These are phyloP conservation scores for Candida sp. DNA, from an alignment of 1,139 yeast genomes.

Conservation along the genomic window DNA sequence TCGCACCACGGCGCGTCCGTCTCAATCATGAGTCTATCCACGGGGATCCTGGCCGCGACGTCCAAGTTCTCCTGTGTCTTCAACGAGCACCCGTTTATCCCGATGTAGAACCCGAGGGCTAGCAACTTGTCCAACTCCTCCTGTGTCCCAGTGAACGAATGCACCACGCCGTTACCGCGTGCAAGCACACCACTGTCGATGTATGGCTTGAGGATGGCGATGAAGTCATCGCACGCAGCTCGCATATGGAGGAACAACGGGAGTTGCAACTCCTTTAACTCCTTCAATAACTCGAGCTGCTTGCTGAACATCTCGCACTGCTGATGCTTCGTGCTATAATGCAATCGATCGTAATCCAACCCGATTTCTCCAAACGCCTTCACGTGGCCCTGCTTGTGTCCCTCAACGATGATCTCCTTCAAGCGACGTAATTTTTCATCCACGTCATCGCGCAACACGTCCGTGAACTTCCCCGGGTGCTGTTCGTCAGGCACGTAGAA, in stretches of 20 bases:
- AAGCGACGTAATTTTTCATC: conserved; percentile 51
- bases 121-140: conserved; percentile 60
- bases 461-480: conserved; percentile 17
- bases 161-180: conserved; percentile 73
- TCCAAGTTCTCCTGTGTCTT: conserved; percentile 74
- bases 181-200: conserved; percentile 44
- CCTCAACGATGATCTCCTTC: conserved; percentile 50
- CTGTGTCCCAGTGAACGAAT: conserved; percentile 89
- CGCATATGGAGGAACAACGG: conserved; percentile 94
- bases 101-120: conserved; percentile 67
- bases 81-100: conserved; percentile 93
- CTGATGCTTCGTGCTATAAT: conserved; percentile 68
- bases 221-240: conserved; percentile 84
- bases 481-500: conserved; percentile 26
- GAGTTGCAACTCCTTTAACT: conserved; percentile 47
- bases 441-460: conserved; percentile 25
- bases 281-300: conserved; percentile 67
- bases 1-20: conserved; percentile 99
- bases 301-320: conserved; percentile 70
- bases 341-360: conserved; percentile 88
- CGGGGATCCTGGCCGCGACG: conserved; percentile 70
- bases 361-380: conserved; percentile 94
- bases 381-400: conserved; percentile 54
- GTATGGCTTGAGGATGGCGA: conserved; percentile 59
- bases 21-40: conserved; percentile 74